Evolutionary conservation across 345 rosid species (phyloP), one percentile per base, ranked within the genome.

Genomic region (Citrus unshiu): DNA sequence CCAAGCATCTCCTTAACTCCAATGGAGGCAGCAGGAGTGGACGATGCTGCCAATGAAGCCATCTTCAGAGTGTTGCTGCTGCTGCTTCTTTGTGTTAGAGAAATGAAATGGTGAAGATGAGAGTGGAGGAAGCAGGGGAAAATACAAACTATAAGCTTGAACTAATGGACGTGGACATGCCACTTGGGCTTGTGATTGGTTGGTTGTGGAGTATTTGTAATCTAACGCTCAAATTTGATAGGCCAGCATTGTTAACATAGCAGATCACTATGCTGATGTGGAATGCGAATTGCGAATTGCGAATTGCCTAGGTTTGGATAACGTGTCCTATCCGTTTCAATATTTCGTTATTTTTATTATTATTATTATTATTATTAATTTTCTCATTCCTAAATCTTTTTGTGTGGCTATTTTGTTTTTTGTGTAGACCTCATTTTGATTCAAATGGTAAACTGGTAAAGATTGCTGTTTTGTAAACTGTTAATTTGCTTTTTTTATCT

Each of bases 1-100:
- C 98, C 95, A 8, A 95, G 89, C 86, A 90, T 93, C 80, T 93
- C 96, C 39, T 95, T 90, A 22, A 88, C 93, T 68, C 95, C 98
- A 54, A 93, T 88, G 83, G 98, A 91, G 81, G 93, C 92, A 78
- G 92, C 92, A 35, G 89, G 81, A 18, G 87, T 89, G 63, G 21
- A 54, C 0, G 88, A 81, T 40, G 91, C 89, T 39, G 92, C 88
- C 78, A 89, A 56, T 43, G 91, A 85, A 32, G 91, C 90, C 93
- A 88, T 87, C n/a, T 61, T 35, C 37, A n/a, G 25, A 12, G 56
- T 46, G 68, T 67, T 58, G 79, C 56, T 30, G 34, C 70, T 21
- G 63, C 37, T 39, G 43, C 43, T 39, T 29, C 9, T 1, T 29
- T 34, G 14, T 1, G 51, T 40, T 58, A 12, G 7, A 64, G 39